Conservation (phyloP, 1,139 yeast species). For the Scheffersomyces segobiensis region DNA sequence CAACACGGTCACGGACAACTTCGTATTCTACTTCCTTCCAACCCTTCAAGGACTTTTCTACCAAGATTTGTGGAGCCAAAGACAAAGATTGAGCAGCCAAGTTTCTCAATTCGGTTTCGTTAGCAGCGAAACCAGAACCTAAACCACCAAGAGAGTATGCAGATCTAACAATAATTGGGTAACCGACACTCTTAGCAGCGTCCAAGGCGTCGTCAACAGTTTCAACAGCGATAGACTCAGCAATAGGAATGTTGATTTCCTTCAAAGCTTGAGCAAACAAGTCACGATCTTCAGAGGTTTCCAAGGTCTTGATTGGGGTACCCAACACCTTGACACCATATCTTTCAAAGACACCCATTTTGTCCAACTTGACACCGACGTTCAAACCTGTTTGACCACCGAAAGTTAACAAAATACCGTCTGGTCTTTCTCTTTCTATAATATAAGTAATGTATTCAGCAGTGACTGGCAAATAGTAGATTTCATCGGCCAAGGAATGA, state of each 20-base stretch:
- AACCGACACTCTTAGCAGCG: conserved; percentile 86
- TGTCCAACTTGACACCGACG: conserved; percentile 92
- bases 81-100: conserved; percentile 88
- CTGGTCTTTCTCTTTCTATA: conserved; percentile 94
- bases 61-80: conserved; percentile 90
- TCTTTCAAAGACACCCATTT: conserved; percentile 89
- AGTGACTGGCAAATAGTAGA: conserved; percentile 93
- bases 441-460: conserved; percentile 93
- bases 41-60: conserved; percentile 95
- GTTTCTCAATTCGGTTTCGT: conserved; percentile 78
- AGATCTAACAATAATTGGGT: conserved; percentile 96
- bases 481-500: conserved; percentile 91
- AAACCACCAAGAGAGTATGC: conserved; percentile 98
- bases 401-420: conserved; percentile 90
- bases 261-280: conserved; percentile 91
- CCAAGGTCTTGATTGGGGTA: conserved; percentile 92
- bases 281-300: conserved; percentile 97
- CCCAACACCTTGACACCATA: conserved; percentile 94
- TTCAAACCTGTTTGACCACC: conserved; percentile 98
- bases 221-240: conserved; percentile 93
- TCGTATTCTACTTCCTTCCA: conserved; percentile 99
- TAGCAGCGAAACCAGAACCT: conserved; percentile 95
- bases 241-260: conserved; percentile 92
- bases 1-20: conserved; percentile 95
- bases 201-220: conserved; percentile 87